phyloP scores from a whole-genome alignment of 495 filamentous ascomycete genomes.

The Rhypophila decipiens region DNA sequence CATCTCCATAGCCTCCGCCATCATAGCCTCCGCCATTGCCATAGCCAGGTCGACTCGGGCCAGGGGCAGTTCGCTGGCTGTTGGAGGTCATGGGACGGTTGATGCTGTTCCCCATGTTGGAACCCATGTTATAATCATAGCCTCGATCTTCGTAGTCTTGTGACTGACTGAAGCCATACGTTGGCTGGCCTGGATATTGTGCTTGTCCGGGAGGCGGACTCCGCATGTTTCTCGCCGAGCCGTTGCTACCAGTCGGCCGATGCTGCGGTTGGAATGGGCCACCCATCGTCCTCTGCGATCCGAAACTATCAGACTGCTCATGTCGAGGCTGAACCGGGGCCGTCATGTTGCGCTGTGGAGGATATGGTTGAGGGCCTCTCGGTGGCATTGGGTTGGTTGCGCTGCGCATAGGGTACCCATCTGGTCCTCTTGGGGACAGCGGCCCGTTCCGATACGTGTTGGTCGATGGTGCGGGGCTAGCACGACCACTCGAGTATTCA shows the following conservation, averaged over 20 bases:
- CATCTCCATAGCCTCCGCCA: slow-evolving; percentile 17
- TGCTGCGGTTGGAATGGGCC: slow-evolving; percentile 9
- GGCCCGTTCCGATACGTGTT: slow-evolving; percentile 26
- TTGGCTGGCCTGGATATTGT: too few species aligned
- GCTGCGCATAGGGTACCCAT: slow-evolving; percentile 31
- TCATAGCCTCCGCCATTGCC: slow-evolving; percentile 12
- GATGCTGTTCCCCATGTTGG: slow-evolving; percentile 8
- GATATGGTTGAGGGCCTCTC: slow-evolving; percentile 20
- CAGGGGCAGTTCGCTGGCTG: slow-evolving; percentile 11
- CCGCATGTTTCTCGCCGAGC: slow-evolving; percentile 21
- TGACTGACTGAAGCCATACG: slow-evolving; percentile 1
- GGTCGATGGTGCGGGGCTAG: slow-evolving; percentile 33
- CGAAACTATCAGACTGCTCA: slow-evolving; percentile 13
- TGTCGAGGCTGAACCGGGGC: slow-evolving; percentile 35
- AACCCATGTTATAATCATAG: not conserved
- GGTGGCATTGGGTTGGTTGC: slow-evolving; percentile 31
- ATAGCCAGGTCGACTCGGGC: slow-evolving; percentile 10
- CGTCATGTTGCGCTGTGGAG: slow-evolving; percentile 45
- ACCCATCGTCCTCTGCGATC: slow-evolving; percentile 5
- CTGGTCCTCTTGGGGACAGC: slow-evolving; percentile 23
- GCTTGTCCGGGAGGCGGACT: not conserved
- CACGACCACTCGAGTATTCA: slow-evolving; percentile 24
- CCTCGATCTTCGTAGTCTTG: not conserved
- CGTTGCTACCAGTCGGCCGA: slow-evolving; percentile 20
- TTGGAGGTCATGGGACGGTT: slow-evolving; percentile 16